Evolutionary conservation across 1,284 basidiomycete species (phyloP), one percentile per base, ranked within the genome.

Genomic region (Pseudozyma sp.): DNA sequence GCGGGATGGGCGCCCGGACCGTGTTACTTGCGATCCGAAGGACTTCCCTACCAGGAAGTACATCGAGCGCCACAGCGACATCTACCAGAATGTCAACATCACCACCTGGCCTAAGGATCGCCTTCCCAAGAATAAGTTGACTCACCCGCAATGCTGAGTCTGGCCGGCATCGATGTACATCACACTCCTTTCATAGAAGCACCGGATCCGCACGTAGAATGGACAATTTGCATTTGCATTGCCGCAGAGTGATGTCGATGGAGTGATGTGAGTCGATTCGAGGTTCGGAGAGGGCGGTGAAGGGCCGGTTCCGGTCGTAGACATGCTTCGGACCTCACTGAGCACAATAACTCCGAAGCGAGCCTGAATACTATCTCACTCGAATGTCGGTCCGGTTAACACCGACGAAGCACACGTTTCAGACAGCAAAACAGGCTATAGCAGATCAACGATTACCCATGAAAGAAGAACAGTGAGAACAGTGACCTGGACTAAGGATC

Each of bases 41-140:
- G 81, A 83, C 47, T 67, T 79, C 47, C 82, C 82, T 2, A 83
- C 82, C 2, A 58, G 68, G 0, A 46, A 81, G 42, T 85, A 84
- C 55, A 85, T 85, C 52, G 46, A 70, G 30, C 46, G 69, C 7
- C 77, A 84, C 45, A 37, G 54, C 35, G 81, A 83, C 13, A 47
- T 84, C 13, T 85, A 84, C 65, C 58, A 54, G 33, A 84, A 85
- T 72, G 72, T 63, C 19, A 84, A 85, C 61, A 54, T 81, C 31
- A 77, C 77, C 3, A 48, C 60, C 5, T 84, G 66, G 63, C 63
- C 67, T n/a, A 72, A 76, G 56, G 68, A 68, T 24, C 19, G 47
- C 2, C 74, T 78, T 54, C 79, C 80, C 2, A 70, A 65, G 46
- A 79, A 78, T 49, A 4, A 44, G 1, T 35, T 65, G 40, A 65